Percentiles rank a stretch among this genome's conserved stretches.
These are phyloP conservation scores for Diutina sp. DNA, from an alignment of 1,139 yeast genomes.

Conservation along the genomic window DNA sequence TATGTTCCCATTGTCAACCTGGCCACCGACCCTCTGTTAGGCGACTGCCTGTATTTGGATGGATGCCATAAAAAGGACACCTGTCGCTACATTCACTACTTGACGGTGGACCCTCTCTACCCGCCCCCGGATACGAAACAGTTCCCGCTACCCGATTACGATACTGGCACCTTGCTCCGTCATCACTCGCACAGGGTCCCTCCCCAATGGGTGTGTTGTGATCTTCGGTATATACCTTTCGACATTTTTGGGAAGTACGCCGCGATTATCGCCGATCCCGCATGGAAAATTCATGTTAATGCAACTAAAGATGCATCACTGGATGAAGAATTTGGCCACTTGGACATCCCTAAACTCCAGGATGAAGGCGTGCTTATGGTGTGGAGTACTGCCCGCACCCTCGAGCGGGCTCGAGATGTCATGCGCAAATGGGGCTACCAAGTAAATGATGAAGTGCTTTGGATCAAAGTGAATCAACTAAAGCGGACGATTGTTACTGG, in stretches of 20 bases:
- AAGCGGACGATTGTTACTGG: constrained; percentile 88
- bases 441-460: constrained; percentile 67
- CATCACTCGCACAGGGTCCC: constrained; percentile 21
- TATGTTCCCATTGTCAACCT: constrained; percentile 44
- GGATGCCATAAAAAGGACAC: constrained; percentile 79
- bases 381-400: constrained; percentile 94
- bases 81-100: constrained; percentile 77
- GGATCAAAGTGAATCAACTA: constrained; percentile 86
- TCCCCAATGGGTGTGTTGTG: constrained; percentile 82
- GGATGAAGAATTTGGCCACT: constrained; percentile 53
- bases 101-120: constrained; percentile 38
- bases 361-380: constrained; percentile 71
- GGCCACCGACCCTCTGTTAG: constrained; percentile 54
- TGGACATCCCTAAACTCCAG: constrained; percentile 60
- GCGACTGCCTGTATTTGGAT: constrained; percentile 89
- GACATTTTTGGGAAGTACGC: constrained; percentile 68
- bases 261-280: constrained; percentile 75
- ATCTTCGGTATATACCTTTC: constrained; percentile 62
- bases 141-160: not conserved
- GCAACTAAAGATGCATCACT: constrained; percentile 69
- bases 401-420: constrained; percentile 75
- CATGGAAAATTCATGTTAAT: constrained; percentile 82
- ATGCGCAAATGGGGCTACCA: constrained; percentile 72
- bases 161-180: not conserved
- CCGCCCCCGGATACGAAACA: constrained; percentile 6